phyloP scores from a whole-genome alignment of 2,329 filamentous ascomycete genomes.

The Celoporthe dispersa region DNA sequence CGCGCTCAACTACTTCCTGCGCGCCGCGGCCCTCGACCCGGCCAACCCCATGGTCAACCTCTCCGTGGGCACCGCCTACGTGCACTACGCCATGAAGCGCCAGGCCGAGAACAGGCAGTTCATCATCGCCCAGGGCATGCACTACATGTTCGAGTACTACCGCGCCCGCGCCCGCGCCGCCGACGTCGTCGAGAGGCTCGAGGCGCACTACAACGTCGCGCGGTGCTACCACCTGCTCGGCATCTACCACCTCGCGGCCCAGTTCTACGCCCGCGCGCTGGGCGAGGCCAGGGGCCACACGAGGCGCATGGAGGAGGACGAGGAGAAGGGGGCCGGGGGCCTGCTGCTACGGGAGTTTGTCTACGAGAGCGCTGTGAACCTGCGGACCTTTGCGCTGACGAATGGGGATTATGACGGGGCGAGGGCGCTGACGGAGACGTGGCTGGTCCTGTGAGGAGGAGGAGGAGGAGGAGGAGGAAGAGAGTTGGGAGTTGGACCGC shows the following conservation, averaged over 20 bases:
- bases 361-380: constrained; percentile 73
- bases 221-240: constrained; percentile 78
- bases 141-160: constrained; percentile 79
- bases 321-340: neutral
- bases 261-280: constrained; percentile 65
- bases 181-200: constrained; percentile 58
- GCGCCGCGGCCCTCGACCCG: constrained; percentile 74
- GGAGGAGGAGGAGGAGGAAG: neutral
- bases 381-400: constrained; percentile 69
- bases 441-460: constrained; percentile 51
- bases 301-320: constrained; percentile 22
- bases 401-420: constrained; percentile 67
- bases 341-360: constrained; percentile 60
- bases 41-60: constrained; percentile 79
- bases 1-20: constrained; percentile 81
- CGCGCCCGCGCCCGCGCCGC: constrained; percentile 52
- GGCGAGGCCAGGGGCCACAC: constrained; percentile 40
- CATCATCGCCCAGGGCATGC: constrained; percentile 80
- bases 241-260: constrained; percentile 71
- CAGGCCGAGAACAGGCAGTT: constrained; percentile 90
- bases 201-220: constrained; percentile 82
- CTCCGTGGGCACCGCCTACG: constrained; percentile 80
- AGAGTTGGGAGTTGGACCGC: neutral
- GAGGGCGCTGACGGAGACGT: constrained; percentile 62
- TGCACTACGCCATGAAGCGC: constrained; percentile 87